Conservation (phyloP, 345 rosid species). For the Reutealis trisperma region DNA sequence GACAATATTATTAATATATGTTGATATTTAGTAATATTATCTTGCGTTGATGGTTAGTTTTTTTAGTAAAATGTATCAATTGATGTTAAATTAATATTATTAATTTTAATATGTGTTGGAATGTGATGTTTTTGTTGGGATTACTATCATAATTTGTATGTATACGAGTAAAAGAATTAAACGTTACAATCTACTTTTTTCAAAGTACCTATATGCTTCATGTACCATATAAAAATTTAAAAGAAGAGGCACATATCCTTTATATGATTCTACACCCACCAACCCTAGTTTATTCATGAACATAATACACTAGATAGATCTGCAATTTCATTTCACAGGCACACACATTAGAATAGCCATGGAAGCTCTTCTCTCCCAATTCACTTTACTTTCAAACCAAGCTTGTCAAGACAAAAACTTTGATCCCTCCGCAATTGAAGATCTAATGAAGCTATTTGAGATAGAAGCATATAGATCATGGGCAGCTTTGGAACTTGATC, state of each 20-base stretch:
- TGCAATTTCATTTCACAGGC: not conserved
- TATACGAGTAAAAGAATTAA: not conserved
- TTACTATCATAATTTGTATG: too few species aligned
- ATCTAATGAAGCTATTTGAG: constrained; percentile 80
- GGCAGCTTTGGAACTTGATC: constrained; percentile 66
- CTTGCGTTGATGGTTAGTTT: too few species aligned
- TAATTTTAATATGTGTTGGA: too few species aligned
- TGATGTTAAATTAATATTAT: too few species aligned
- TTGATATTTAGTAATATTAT: too few species aligned
- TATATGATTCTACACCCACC: constrained; percentile 10
- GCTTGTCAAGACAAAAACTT: constrained; percentile 68
- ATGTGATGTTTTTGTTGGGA: too few species aligned
- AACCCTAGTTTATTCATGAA: not conserved
- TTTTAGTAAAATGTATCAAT: too few species aligned
- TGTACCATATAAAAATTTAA: not conserved
- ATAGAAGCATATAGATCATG: constrained; percentile 80
- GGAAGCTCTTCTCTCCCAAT: constrained; percentile 80
- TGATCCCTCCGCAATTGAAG: constrained; percentile 71
- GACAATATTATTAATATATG: too few species aligned
- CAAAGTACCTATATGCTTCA: not conserved
- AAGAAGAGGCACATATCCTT: not conserved
- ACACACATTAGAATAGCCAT: constrained; percentile 18
- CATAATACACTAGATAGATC: not conserved
- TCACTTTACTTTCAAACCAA: constrained; percentile 72
- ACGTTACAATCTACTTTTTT: not conserved